These are phyloP conservation scores for Dactylonectria estremocensis DNA, from an alignment of 2,329 filamentous ascomycete genomes.

Conservation along the genomic window DNA sequence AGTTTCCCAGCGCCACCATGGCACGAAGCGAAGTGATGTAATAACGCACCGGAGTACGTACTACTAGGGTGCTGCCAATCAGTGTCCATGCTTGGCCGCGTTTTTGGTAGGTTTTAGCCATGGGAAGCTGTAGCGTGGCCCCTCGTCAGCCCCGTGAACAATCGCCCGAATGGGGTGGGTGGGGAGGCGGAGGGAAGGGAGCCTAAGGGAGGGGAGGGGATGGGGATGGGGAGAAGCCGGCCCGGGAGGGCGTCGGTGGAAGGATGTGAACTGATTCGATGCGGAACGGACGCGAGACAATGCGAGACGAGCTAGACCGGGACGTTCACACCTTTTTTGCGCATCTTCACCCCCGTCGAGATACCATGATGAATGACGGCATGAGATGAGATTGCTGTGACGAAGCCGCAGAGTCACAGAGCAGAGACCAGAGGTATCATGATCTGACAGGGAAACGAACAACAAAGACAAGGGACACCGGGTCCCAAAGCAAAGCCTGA, in stretches of 20 bases:
- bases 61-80: constrained; percentile 18
- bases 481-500: neutral
- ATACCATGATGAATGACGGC: constrained; percentile 20
- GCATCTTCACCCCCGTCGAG: constrained; percentile 2
- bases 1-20: constrained; percentile 31
- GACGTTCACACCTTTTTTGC: neutral
- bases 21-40: constrained; percentile 38
- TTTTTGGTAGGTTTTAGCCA: constrained; percentile 9
- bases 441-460: constrained; percentile 18
- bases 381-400: constrained; percentile 16
- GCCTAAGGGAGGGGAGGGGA: neutral
- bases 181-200: constrained; percentile 5
- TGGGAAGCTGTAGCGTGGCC: neutral
- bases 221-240: constrained; percentile 6
- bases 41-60: constrained; percentile 6
- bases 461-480: constrained; percentile 12
- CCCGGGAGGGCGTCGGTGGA: neutral
- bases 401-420: neutral
- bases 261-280: neutral
- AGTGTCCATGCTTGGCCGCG: constrained; percentile 31
- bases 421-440: constrained; percentile 3
- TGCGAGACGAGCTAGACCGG: neutral
- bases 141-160: neutral
- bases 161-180: constrained; percentile 1
- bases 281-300: neutral